Evolutionary conservation across 2,329 filamentous ascomycete genomes (phyloP).

Genomic region (Cylindrodendrum hubeiense): DNA sequence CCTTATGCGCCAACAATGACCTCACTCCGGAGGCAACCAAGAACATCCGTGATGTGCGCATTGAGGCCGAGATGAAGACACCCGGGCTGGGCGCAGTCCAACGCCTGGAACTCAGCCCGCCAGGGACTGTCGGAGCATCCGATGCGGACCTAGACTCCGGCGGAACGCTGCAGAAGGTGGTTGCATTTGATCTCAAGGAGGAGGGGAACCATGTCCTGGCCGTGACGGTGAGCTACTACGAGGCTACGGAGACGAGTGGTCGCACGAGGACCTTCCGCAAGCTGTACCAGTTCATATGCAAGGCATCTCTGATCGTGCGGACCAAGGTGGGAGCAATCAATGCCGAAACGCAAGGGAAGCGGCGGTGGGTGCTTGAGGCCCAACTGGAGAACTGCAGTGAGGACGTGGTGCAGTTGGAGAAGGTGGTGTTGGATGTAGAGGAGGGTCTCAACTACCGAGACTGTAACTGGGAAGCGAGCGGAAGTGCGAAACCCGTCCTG

Average conservation of each 20-base stretch:
- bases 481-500: conserved; percentile 64
- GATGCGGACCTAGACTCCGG: conserved; percentile 68
- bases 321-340: conserved; percentile 82
- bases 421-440: conserved; percentile 67
- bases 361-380: conserved; percentile 85
- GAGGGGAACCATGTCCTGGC: conserved; percentile 94
- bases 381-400: conserved; percentile 97
- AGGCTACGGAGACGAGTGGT: conserved; percentile 78
- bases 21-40: conserved; percentile 48
- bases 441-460: conserved; percentile 63
- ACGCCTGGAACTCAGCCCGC: conserved; percentile 71
- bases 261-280: conserved; percentile 91
- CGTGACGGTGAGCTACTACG: conserved; percentile 94
- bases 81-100: conserved; percentile 72
- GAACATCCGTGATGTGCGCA: conserved; percentile 80
- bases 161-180: conserved; percentile 82
- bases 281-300: conserved; percentile 96
- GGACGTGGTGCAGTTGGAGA: conserved; percentile 82
- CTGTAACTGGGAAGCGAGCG: conserved; percentile 67
- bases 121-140: conserved; percentile 24
- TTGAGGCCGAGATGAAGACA: conserved; percentile 96
- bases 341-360: conserved; percentile 42
- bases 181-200: conserved; percentile 90
- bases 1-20: conserved; percentile 96
- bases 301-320: conserved; percentile 88